Conservation (phyloP, 1,139 yeast species). For the Saccharomyces hybrid region DNA sequence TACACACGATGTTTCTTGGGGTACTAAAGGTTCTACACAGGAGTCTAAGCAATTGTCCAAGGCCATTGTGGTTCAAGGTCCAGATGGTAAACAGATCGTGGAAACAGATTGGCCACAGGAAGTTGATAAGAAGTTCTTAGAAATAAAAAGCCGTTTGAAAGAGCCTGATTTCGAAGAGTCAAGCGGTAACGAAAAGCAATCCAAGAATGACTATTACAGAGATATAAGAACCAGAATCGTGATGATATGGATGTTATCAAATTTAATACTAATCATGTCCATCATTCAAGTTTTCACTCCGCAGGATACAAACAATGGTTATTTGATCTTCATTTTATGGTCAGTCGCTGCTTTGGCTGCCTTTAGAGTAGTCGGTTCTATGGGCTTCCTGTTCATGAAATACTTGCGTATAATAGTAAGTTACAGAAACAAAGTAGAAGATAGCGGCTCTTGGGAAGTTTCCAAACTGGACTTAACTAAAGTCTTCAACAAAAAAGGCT, state of each 20-base stretch:
- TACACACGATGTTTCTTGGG: slow-evolving; percentile 96
- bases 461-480: slow-evolving; percentile 10
- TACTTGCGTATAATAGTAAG: slow-evolving; percentile 35
- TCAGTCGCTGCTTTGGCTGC: slow-evolving; percentile 76
- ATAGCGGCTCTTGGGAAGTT: slow-evolving; percentile 21
- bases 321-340: slow-evolving; percentile 81
- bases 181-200: slow-evolving; percentile 35
- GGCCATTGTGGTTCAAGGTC: slow-evolving; percentile 49
- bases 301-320: slow-evolving; percentile 59
- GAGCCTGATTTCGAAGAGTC: slow-evolving; percentile 41
- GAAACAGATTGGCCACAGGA: slow-evolving; percentile 88
- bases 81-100: slow-evolving; percentile 50
- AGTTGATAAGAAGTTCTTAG: slow-evolving; percentile 49
- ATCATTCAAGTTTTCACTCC: slow-evolving; percentile 74
- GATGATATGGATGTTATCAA: slow-evolving; percentile 80
- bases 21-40: slow-evolving; percentile 86
- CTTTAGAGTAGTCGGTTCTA: slow-evolving; percentile 72
- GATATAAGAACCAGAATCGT: slow-evolving; percentile 92
- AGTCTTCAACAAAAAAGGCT: slow-evolving; percentile 12
- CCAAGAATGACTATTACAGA: slow-evolving; percentile 82
- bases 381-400: slow-evolving; percentile 51
- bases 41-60: slow-evolving; percentile 59
- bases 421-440: slow-evolving; percentile 34
- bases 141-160: slow-evolving; percentile 76
- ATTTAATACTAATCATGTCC: slow-evolving; percentile 72